These are phyloP conservation scores for Penicillium sp. DNA, from an alignment of 2,329 filamentous ascomycete genomes.

Conservation along the genomic window DNA sequence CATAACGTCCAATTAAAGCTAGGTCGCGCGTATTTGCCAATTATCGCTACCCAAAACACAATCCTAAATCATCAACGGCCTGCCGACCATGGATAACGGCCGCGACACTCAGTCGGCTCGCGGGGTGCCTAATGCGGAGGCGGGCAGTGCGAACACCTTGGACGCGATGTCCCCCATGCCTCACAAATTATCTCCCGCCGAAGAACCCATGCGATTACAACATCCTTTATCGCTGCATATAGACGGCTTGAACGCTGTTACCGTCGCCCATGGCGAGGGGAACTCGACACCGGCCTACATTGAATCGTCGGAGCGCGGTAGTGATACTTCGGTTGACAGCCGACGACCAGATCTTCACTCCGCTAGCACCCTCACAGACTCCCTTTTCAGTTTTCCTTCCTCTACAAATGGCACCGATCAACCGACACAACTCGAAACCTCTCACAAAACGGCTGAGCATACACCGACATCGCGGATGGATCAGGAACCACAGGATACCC, in stretches of 20 bases:
- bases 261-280: constrained; percentile 10
- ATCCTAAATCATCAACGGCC: neutral
- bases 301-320: constrained; percentile 24
- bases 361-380: constrained; percentile 19
- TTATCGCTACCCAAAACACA: neutral
- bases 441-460: constrained; percentile 10
- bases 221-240: constrained; percentile 22
- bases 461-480: constrained; percentile 8
- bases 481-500: constrained; percentile 2
- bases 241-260: constrained; percentile 18
- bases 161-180: constrained; percentile 14
- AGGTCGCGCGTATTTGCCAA: constrained; percentile 14
- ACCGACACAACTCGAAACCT: constrained; percentile 11
- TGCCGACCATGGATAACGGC: constrained; percentile 19
- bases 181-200: constrained; percentile 8
- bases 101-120: constrained; percentile 13
- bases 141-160: constrained; percentile 17
- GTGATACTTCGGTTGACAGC: constrained; percentile 21
- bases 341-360: constrained; percentile 19
- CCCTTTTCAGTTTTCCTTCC: constrained; percentile 15
- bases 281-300: constrained; percentile 11
- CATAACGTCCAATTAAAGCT: constrained; percentile 18
- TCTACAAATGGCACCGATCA: constrained; percentile 13
- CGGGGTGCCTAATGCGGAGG: constrained; percentile 19
- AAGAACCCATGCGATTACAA: constrained; percentile 20